Conservation (phyloP, 495 filamentous ascomycete species). For the Tetracladium marchalianum region DNA sequence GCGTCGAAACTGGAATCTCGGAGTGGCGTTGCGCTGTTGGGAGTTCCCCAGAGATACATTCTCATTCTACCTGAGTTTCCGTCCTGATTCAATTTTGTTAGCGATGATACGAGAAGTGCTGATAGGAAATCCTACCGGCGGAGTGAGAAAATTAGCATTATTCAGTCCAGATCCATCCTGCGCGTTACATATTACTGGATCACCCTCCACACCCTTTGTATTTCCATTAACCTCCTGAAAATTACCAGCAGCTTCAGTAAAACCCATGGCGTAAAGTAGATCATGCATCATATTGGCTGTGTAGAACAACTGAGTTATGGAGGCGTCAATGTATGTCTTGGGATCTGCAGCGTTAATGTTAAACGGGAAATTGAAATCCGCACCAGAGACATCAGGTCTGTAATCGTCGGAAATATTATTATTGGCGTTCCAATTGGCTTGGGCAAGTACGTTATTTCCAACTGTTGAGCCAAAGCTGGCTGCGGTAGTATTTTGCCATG, state of each 20-base stretch:
- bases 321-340: slow-evolving; percentile 30
- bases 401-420: slow-evolving; percentile 29
- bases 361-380: slow-evolving; percentile 34
- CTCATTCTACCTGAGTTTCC: slow-evolving; percentile 38
- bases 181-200: slow-evolving; percentile 42
- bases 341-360: slow-evolving; percentile 22
- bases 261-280: slow-evolving; percentile 40
- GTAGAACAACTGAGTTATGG: slow-evolving; percentile 43
- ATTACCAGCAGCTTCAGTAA: slow-evolving; percentile 43
- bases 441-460: slow-evolving; percentile 40
- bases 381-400: slow-evolving; percentile 25
- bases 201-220: slow-evolving; percentile 32
- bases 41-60: slow-evolving; percentile 33
- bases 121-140: slow-evolving; percentile 14
- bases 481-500: slow-evolving; percentile 30
- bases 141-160: slow-evolving; percentile 43
- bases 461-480: slow-evolving; percentile 30
- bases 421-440: slow-evolving; percentile 31
- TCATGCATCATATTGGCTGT: slow-evolving; percentile 44
- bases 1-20: slow-evolving; percentile 39
- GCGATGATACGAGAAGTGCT: too few relatives aligned
- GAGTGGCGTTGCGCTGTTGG: slow-evolving; percentile 24
- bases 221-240: slow-evolving; percentile 43
- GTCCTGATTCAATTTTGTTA: slow-evolving; percentile 17
- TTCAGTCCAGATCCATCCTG: slow-evolving; percentile 42